These are phyloP conservation scores for Globisporangium spinosum DNA, from an alignment of 352 stramenopile genomes.

Conservation along the genomic window DNA sequence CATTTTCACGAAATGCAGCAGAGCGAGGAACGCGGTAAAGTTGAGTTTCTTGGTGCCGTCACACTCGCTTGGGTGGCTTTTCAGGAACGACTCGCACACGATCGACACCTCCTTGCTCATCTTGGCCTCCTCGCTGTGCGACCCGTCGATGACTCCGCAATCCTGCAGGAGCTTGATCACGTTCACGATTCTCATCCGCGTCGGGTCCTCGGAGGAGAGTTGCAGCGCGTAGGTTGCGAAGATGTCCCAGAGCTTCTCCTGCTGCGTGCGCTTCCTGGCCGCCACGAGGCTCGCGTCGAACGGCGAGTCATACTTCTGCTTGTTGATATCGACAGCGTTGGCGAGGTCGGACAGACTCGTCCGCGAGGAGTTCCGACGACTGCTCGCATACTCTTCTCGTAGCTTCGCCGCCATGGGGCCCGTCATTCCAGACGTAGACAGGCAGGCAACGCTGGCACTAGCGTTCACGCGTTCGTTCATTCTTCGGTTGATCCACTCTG, in stretches of 20 bases:
- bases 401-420: conserved; percentile 10
- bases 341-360: conserved; percentile 3
- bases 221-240: conserved; percentile 73
- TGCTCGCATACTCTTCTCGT: conserved; percentile 9
- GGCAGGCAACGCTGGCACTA: too few relatives aligned
- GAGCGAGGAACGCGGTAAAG: conserved; percentile 62
- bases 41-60: conserved; percentile 64
- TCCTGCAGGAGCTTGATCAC: conserved; percentile 77
- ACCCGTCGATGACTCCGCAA: conserved; percentile 60
- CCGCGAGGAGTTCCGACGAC: conserved; percentile 6
- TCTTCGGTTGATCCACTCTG: too few relatives aligned
- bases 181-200: conserved; percentile 57
- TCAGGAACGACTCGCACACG: conserved; percentile 70
- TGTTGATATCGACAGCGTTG: conserved; percentile 21
- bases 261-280: conserved; percentile 50
- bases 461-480: background rate
- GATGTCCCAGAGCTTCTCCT: conserved; percentile 77
- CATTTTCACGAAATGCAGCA: conserved; percentile 71
- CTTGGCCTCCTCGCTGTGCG: conserved; percentile 48
- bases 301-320: conserved; percentile 50
- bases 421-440: conserved; percentile 2
- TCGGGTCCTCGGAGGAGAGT: conserved; percentile 75
- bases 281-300: conserved; percentile 60
- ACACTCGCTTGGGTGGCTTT: conserved; percentile 50
- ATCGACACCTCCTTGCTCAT: conserved; percentile 72